Percentiles rank a stretch among this genome's conserved stretches.
Conservation (phyloP, 202 grass and related monocot genomes). For the Brachypodium distachyon region DNA sequence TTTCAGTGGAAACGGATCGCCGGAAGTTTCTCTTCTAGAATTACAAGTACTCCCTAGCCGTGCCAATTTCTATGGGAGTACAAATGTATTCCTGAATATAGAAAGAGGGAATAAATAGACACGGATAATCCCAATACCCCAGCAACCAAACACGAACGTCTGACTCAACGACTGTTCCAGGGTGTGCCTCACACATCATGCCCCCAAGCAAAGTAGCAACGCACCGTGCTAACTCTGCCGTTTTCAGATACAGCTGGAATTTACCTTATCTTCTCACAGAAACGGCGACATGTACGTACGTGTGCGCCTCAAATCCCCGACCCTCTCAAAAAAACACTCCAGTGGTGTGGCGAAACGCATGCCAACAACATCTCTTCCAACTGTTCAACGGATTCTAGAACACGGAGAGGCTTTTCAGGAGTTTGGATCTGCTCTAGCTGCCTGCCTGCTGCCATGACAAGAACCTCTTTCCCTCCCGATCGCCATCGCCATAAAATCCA, state of each 20-base stretch:
- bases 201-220: no score
- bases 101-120: no score
- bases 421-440: no score
- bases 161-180: background rate
- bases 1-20: no score
- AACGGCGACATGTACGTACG: background rate
- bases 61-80: no score
- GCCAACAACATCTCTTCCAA: background rate
- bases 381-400: constrained; percentile 33
- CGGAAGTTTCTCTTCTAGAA: no score
- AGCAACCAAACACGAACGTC: background rate
- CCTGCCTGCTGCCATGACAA: background rate
- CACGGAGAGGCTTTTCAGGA: background rate
- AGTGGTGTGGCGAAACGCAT: background rate
- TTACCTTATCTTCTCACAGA: background rate
- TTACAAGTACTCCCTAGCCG: no score
- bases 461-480: background rate
- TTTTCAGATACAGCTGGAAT: background rate
- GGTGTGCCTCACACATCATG: background rate
- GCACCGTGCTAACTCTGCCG: background rate
- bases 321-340: background rate
- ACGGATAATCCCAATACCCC: no score
- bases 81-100: no score
- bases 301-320: background rate
- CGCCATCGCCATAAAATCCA: constrained; percentile 8